A percentile compares a stretch with the other conserved stretches of the same genome.
Evolutionary conservation across 2,329 filamentous ascomycete species (phyloP).

Genomic region (Xylariaceae sp.): DNA sequence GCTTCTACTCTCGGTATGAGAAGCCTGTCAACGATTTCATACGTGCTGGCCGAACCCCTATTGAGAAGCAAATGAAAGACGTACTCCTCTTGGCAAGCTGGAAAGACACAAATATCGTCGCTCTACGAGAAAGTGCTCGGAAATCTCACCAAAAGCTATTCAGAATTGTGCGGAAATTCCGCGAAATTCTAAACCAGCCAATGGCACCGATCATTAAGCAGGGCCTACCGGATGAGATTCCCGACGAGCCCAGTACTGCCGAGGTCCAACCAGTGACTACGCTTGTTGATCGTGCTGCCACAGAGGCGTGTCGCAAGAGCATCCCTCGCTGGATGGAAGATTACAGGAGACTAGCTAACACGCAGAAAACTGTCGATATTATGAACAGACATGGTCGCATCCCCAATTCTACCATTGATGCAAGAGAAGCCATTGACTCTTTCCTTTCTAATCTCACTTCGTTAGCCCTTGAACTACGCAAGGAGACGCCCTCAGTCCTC

Average conservation of each 20-base stretch:
- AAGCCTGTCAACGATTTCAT: slow-evolving; percentile 66
- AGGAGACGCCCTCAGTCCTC: slow-evolving; percentile 78
- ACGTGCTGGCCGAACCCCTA: slow-evolving; percentile 64
- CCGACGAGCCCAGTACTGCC: slow-evolving; percentile 6
- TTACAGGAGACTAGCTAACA: slow-evolving; percentile 71
- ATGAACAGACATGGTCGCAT: slow-evolving; percentile 68
- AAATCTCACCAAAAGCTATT: slow-evolving; percentile 92
- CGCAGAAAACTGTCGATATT: slow-evolving; percentile 68
- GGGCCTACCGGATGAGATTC: slow-evolving; percentile 58
- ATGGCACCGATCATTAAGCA: slow-evolving; percentile 66
- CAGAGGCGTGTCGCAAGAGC: slow-evolving; percentile 38
- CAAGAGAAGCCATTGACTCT: slow-evolving; percentile 61
- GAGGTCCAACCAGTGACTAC: slow-evolving; percentile 29
- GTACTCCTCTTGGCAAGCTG: slow-evolving; percentile 93
- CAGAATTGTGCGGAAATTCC: slow-evolving; percentile 87
- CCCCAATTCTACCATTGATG: slow-evolving; percentile 55
- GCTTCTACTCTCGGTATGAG: slow-evolving; percentile 74
- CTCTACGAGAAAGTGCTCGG: slow-evolving; percentile 84
- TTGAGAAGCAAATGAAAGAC: slow-evolving; percentile 94
- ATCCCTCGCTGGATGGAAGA: slow-evolving; percentile 46
- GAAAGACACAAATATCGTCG: slow-evolving; percentile 96
- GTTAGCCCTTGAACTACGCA: slow-evolving; percentile 73
- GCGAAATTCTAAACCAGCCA: slow-evolving; percentile 74
- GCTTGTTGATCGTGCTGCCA: slow-evolving; percentile 39
- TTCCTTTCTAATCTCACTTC: slow-evolving; percentile 72